Base-by-base conservation (phyloP, 192 early-diverging fungal genomes). In the Lobosporangium transversale region DNA sequence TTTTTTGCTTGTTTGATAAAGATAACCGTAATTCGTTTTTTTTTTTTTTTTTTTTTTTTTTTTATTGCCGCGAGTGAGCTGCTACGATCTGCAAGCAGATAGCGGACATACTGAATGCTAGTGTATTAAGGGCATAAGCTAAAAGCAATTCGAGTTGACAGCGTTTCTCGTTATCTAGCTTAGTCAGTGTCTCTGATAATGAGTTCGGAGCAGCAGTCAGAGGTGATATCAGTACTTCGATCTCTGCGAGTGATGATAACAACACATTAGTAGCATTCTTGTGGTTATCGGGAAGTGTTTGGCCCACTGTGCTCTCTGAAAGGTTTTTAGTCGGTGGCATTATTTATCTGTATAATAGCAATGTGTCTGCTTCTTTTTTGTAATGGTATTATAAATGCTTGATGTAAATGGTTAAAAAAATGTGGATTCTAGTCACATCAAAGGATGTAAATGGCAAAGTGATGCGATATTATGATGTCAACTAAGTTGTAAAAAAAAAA, bases 91-190 rank as follows among this genome's bases (percentile, higher is more conserved):
- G 37, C 37, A 7, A 40, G 14, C 4, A 68, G 3, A 18, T 33
- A 24, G 32, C 33, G 43, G 3, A 62, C 71, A 10, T 67, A 76
- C 73, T 76, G 47, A 67, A 76, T 9, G 65, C 73, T 27, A 87
- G 56, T n/a, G 86, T 87, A 59, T 87, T 80, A 37, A 87, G 81
- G 36, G 84, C 70, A 47, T 87, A 87, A 6, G 80, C 84, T 2
- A 85, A 67, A n/a, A 87, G 57, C 21, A 85, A 79, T 66, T 85
- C 84, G 1, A 87, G 71, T 57, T 87, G 84, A 68, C 86, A 85
- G 27, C 86, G 64, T 56, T 85, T 81, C 40, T 85, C 78, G 29
- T 58, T 73, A 37, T 81, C 70, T 21, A 87, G 78, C 53, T 81
- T 79, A 0, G 84, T 78, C 17, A 85, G 37, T 0, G 80, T 71